Evolutionary conservation across 2,329 filamentous ascomycete species (phyloP).

Genomic region (Dothistroma pini): DNA sequence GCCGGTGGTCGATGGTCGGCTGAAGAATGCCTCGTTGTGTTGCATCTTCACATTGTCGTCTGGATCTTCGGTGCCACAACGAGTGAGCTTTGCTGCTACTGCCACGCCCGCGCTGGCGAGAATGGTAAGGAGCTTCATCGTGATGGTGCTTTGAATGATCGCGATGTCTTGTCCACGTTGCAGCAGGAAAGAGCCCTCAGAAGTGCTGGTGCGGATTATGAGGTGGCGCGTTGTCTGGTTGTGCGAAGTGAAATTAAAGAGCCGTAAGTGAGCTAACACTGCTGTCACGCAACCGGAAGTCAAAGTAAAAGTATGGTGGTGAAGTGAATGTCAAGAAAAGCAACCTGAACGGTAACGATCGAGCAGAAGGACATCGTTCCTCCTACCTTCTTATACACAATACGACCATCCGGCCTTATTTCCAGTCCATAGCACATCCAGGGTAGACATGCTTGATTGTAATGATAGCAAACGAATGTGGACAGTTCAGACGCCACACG

Average conservation of each 20-base stretch:
- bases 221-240: not conserved
- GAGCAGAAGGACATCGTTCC: not conserved
- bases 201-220: not conserved
- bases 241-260: not conserved
- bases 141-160: constrained; percentile 3
- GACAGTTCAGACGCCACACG: not conserved
- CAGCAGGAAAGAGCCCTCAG: too few species aligned
- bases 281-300: not conserved
- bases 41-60: constrained; percentile 14
- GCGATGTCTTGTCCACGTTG: constrained; percentile 7
- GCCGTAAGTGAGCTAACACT: not conserved
- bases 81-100: constrained; percentile 18
- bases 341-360: not conserved
- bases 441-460: not conserved
- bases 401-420: not conserved
- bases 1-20: constrained; percentile 9
- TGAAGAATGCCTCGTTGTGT: constrained; percentile 20
- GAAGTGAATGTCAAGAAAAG: constrained; percentile 3
- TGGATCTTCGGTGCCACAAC: constrained; percentile 20
- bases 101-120: constrained; percentile 14
- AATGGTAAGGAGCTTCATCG: constrained; percentile 17
- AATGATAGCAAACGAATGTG: not conserved
- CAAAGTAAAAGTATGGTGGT: not conserved
- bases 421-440: not conserved
- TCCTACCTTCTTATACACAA: not conserved